Conservation (phyloP, 352 stramenopile species). For the Elongisporangium undulatum region DNA sequence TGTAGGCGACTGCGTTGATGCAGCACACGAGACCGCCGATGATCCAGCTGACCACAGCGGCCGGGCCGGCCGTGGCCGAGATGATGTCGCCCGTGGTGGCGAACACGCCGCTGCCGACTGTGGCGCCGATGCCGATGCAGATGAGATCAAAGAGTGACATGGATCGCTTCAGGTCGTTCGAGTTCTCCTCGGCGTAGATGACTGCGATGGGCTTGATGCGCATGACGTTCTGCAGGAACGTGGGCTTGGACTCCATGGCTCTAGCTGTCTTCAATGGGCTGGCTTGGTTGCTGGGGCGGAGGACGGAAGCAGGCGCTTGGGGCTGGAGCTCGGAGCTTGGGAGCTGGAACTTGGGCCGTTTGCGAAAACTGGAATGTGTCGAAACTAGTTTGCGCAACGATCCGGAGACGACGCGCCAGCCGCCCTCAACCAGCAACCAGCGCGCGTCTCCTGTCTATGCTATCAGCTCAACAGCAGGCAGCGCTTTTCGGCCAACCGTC, state of each 20-base stretch:
- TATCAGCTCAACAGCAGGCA: neutral
- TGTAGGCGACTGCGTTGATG: constrained; percentile 48
- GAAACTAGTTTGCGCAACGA: neutral
- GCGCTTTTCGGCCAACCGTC: neutral
- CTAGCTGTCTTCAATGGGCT: neutral
- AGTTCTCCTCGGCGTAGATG: constrained; percentile 24
- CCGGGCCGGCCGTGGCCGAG: constrained; percentile 35
- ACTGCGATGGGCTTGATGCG: constrained; percentile 22
- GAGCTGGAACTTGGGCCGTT: neutral
- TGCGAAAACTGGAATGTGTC: neutral
- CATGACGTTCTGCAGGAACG: constrained; percentile 9
- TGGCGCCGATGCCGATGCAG: constrained; percentile 70
- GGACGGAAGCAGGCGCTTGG: neutral
- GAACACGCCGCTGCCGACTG: constrained; percentile 73
- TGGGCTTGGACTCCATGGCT: constrained; percentile 1
- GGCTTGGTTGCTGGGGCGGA: neutral
- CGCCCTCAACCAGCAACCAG: neutral
- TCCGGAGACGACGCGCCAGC: neutral
- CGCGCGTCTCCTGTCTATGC: too few relatives aligned
- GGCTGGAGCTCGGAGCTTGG: neutral
- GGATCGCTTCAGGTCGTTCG: constrained; percentile 15
- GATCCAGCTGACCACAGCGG: constrained; percentile 41
- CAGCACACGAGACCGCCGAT: constrained; percentile 45
- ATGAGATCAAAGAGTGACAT: constrained; percentile 64
- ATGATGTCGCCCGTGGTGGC: constrained; percentile 37